Base-by-base conservation (phyloP, 495 filamentous ascomycete genomes). In the Cladorrhinum samala region DNA sequence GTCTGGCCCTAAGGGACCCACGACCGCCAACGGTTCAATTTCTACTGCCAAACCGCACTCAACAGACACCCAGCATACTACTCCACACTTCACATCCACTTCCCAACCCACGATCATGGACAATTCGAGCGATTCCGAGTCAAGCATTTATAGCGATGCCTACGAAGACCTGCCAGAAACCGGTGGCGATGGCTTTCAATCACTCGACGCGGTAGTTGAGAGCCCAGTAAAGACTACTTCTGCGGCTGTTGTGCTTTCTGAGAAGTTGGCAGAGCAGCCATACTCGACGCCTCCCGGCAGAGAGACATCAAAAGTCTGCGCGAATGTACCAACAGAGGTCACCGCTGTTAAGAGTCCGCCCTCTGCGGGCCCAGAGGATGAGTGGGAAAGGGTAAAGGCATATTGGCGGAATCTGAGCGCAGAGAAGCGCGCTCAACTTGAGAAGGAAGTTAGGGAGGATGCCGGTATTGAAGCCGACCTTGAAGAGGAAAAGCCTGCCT, bases 91-190 rank as follows among this genome's bases (percentile, higher is more conserved):
- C 1, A 38, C 21, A 16, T 49, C 50, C 1, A 6, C 47, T 11
- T 36, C 37, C 6, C 17, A 45, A 14, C 24, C 36, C 2, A 13
- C 47, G 38, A 27, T 11, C 4, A 53, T 43, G 18, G 56, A 62
- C n/a, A 46, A 46, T 5, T 61, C 65, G 8, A 66, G 46, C 45
- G 68, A 72, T 46, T 72, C 69, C 0, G 67, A 60, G 25, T 59
- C 58, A 53, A 92, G 87, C 66, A 77, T 92, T 44, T 96, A 92
- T 67, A 93, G 88, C 61, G 91, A 96, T 75, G 91, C 91, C 2
- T 84, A 84, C 39, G 91, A 95, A 62, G 86, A 89, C 49, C 69
- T 87, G 1, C 75, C 78, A 0, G 82, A 91, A 23, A 46, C 75
- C 14, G 84, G 87, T 38, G 84, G 83, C 4, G 82, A 84, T 56